A percentile compares a stretch with the other conserved stretches of the same genome.
Evolutionary conservation across 2,329 filamentous ascomycete genomes (phyloP).

Genomic region (Huntiella bhutanensis): DNA sequence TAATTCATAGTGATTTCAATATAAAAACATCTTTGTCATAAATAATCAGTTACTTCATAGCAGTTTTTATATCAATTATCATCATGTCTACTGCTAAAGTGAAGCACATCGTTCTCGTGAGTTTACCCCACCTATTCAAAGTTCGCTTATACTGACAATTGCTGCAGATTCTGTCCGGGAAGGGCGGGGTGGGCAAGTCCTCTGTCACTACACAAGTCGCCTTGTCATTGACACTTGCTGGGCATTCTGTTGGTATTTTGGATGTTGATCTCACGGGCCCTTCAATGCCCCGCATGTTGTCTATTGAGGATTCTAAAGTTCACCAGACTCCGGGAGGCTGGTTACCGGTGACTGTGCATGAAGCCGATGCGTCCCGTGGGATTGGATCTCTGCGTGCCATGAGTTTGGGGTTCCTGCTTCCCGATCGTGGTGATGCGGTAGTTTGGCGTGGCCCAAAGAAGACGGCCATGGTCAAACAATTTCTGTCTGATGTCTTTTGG

Average conservation of each 20-base stretch:
- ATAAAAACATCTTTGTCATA: too few relatives aligned
- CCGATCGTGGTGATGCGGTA: conserved; percentile 69
- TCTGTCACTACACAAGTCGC: conserved; percentile 94
- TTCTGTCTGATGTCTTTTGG: conserved; percentile 83
- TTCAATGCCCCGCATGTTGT: conserved; percentile 87
- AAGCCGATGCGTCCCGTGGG: conserved; percentile 29
- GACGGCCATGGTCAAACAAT: conserved; percentile 96
- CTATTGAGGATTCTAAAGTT: conserved; percentile 74
- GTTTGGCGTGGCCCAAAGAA: conserved; percentile 98
- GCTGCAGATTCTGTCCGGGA: conserved; percentile 63
- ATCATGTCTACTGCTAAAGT: conserved; percentile 27
- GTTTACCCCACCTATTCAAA: conserved; percentile 13
- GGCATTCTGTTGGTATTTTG: conserved; percentile 80
- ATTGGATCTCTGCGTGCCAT: conserved; percentile 60
- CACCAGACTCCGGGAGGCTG: conserved; percentile 81
- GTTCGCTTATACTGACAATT: conserved; percentile 3
- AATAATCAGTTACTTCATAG: too few relatives aligned
- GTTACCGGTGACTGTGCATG: conserved; percentile 74
- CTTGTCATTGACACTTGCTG: conserved; percentile 66
- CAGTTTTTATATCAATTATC: background rate
- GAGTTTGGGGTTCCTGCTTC: conserved; percentile 81
- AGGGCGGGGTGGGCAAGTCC: conserved; percentile 95
- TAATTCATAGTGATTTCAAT: background rate
- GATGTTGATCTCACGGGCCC: conserved; percentile 93
- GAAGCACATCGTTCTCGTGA: conserved; percentile 59